Evolutionary conservation across 805 yeast genomes (phyloP), one percentile per base, ranked within the genome.

Genomic region (Cyberlindnera maritima): DNA sequence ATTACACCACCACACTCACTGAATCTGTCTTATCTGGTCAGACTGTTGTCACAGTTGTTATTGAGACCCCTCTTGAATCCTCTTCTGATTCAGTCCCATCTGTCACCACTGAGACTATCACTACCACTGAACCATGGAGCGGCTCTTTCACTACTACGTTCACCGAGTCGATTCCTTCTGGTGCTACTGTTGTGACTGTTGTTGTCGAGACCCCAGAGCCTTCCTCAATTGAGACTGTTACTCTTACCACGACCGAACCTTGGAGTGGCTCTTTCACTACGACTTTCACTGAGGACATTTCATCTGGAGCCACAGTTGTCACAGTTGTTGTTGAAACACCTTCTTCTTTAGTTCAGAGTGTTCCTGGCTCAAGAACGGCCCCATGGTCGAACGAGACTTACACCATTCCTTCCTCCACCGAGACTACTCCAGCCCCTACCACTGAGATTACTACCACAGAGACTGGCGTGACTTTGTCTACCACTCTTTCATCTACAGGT

Each of bases 91-190:
- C 14, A 14, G 35, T n/a, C 7, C 9, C 14, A 17, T n/a, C n/a
- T n/a, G n/a, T n/a, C n/a, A 32, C 35, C 35, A n/a, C 35, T 14
- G 35, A n/a, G 17, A 32, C 35, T n/a, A 8, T 32, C 15, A 32
- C 32, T 13, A 29, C 14, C 13, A 29, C 35, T 32, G 15, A 8
- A 14, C 39, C 55, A 32, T 51, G 55, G 55, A 25, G 44, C 29
- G 48, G 48, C 12, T 23, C 47, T 6, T 43, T 33, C 45, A 44
- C 49, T 14, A 49, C 51, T 17, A 48, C 51, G 2, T 25, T 43
- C 34, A 46, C 55, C 18, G 46, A 41, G 41, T 44, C 51, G 17
- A 39, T 34, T 33, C 34, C 48, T n/a, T 29, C 53, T 20, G 55
- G 43, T 23, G 48, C 42, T 12, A 23, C n/a, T 13, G 35, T 47